Conservation (phyloP, 2,329 filamentous ascomycete genomes). For the Cladosporium cucumerinum region DNA sequence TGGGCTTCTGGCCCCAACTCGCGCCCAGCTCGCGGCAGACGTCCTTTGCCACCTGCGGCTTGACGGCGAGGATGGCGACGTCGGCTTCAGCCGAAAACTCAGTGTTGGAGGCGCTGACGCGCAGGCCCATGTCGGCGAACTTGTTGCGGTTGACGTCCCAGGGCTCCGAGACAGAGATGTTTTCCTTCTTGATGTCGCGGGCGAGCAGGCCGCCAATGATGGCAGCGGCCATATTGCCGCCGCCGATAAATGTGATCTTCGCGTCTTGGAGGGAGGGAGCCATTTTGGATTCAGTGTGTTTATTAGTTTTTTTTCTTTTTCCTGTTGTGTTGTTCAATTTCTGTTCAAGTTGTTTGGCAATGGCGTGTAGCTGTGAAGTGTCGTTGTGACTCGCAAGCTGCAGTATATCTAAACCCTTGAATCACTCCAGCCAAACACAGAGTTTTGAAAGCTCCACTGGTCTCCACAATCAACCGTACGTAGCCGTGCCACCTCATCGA, state of each 20-base stretch:
- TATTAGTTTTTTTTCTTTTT: too few relatives aligned
- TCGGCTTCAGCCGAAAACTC: slow-evolving; percentile 26
- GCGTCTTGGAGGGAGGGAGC: slow-evolving; percentile 11
- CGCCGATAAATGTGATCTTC: slow-evolving; percentile 20
- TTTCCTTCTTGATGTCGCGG: slow-evolving; percentile 23
- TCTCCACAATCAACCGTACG: slow-evolving; percentile 6
- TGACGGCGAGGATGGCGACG: slow-evolving; percentile 29
- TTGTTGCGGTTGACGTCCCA: slow-evolving; percentile 31
- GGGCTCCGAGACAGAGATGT: slow-evolving; percentile 30
- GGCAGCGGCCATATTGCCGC: slow-evolving; percentile 31
- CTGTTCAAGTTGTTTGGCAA: too few relatives aligned
- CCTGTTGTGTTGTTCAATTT: too few relatives aligned
- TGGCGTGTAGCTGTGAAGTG: neutral
- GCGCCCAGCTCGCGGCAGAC: slow-evolving; percentile 27
- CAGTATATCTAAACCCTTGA: neutral
- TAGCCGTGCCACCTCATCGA: slow-evolving; percentile 1
- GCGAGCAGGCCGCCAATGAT: slow-evolving; percentile 29
- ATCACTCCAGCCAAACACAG: neutral
- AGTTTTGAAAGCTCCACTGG: neutral
- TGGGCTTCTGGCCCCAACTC: slow-evolving; percentile 17
- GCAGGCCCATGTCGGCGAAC: slow-evolving; percentile 27
- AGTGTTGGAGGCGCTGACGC: slow-evolving; percentile 26
- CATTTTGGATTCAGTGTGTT: too few relatives aligned
- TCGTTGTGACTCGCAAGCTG: neutral
- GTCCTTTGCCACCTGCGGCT: slow-evolving; percentile 29